phyloP scores from a whole-genome alignment of 1,284 basidiomycete genomes.

The Ceratobasidium sp. region DNA sequence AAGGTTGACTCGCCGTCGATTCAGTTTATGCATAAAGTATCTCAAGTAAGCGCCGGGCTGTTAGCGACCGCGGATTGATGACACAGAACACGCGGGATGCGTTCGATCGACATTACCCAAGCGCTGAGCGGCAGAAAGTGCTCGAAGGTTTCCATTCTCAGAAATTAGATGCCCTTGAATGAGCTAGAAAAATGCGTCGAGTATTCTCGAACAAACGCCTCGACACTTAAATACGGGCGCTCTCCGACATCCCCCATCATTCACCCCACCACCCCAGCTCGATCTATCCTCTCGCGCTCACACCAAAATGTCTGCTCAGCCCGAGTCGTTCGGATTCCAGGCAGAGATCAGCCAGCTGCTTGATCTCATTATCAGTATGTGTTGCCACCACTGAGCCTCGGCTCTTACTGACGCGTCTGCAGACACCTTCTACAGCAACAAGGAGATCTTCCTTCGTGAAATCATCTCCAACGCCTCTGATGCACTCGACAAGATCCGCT shows the following conservation, averaged over 20 bases:
- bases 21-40: not conserved
- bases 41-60: not conserved
- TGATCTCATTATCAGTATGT: slow-evolving; percentile 82
- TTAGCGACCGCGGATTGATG: not conserved
- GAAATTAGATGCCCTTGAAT: slow-evolving; percentile 17
- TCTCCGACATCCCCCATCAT: not conserved
- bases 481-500: slow-evolving; percentile 97
- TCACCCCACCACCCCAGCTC: slow-evolving; percentile 1
- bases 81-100: not conserved
- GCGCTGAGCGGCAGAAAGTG: slow-evolving; percentile 33
- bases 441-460: slow-evolving; percentile 98
- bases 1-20: slow-evolving; percentile 9
- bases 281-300: not conserved
- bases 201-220: slow-evolving; percentile 32
- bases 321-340: slow-evolving; percentile 88
- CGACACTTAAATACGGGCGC: slow-evolving; percentile 32
- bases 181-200: slow-evolving; percentile 34
- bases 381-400: slow-evolving; percentile 9
- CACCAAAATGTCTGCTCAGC: slow-evolving; percentile 63
- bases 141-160: slow-evolving; percentile 22
- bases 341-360: slow-evolving; percentile 96
- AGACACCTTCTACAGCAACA: slow-evolving; percentile 99
- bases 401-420: slow-evolving; percentile 40
- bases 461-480: slow-evolving; percentile 91
- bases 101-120: not conserved